phyloP scores from a whole-genome alignment of 768 basidiomycete genomes.

The Pleurotus giganteus region DNA sequence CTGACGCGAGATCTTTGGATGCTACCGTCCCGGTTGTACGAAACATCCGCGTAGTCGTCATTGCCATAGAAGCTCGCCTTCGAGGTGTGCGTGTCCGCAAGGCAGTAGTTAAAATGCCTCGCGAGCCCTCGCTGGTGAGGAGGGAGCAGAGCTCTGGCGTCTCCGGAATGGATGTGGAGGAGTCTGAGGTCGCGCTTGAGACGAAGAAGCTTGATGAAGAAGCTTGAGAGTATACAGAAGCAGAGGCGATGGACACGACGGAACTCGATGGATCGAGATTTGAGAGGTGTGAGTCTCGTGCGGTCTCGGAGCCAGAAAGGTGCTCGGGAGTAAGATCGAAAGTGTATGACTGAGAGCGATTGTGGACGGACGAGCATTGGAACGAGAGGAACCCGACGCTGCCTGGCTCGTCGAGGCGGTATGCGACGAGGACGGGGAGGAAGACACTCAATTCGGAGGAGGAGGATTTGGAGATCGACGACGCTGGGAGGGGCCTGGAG shows the following conservation, averaged over 20 bases:
- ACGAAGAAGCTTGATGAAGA: conserved; percentile 4
- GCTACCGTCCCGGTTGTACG: not conserved
- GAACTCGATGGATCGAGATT: conserved; percentile 27
- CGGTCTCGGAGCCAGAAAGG: conserved; percentile 80
- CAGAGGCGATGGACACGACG: conserved; percentile 7
- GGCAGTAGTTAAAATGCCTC: not conserved
- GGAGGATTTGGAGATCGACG: not conserved
- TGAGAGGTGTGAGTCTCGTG: conserved; percentile 51
- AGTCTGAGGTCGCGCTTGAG: conserved; percentile 7
- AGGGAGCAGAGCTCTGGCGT: conserved; percentile 48
- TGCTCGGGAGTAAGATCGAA: conserved; percentile 28
- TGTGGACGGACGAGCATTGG: conserved; percentile 28
- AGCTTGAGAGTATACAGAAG: not conserved
- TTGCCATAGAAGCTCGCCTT: conserved; percentile 7
- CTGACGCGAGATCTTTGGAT: not conserved
- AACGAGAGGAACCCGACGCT: conserved; percentile 26
- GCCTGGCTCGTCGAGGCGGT: conserved; percentile 30
- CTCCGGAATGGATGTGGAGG: conserved; percentile 25
- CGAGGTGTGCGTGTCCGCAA: conserved; percentile 13
- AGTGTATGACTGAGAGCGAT: conserved; percentile 15
- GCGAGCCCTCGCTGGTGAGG: conserved; percentile 23
- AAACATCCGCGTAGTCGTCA: not conserved
- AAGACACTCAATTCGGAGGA: conserved; percentile 19
- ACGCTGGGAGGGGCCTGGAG: conserved; percentile 9
- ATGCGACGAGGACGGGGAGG: conserved; percentile 28